Evolutionary conservation across 805 yeast genomes (phyloP).

Genomic region (Lipomyces oligophaga): DNA sequence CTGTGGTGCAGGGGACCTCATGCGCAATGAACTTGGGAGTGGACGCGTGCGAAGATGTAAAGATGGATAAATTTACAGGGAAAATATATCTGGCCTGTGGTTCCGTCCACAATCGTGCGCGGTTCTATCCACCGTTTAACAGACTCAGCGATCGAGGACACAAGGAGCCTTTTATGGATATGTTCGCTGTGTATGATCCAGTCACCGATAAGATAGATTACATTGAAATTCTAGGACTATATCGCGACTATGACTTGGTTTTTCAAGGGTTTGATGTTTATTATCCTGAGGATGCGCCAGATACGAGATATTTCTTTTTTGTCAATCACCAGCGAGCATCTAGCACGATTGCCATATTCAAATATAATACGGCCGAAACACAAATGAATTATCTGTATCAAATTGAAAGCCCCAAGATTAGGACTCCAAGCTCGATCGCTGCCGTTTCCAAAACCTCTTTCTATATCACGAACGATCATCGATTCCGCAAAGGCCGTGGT

Average conservation of each 20-base stretch:
- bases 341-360: constrained; percentile 9
- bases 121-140: constrained; percentile 16
- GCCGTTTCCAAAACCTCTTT: constrained; percentile 14
- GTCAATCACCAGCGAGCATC: constrained; percentile 14
- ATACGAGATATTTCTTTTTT: constrained; percentile 10
- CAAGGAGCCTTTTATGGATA: constrained; percentile 1
- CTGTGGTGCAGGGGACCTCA: constrained; percentile 9
- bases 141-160: constrained; percentile 5
- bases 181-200: constrained; percentile 10
- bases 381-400: constrained; percentile 1
- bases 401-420: constrained; percentile 3
- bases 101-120: constrained; percentile 6
- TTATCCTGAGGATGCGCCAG: constrained; percentile 7
- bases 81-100: constrained; percentile 16
- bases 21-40: constrained; percentile 7
- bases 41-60: constrained; percentile 15
- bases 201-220: background rate
- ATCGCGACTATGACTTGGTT: constrained; percentile 4
- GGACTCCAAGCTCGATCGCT: constrained; percentile 11
- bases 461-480: constrained; percentile 17
- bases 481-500: constrained; percentile 5
- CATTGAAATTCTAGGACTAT: constrained; percentile 4
- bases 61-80: constrained; percentile 13
- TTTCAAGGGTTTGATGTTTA: constrained; percentile 13
- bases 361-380: constrained; percentile 4